Base-by-base conservation (phyloP, 371 early-diverging fungal species). In the Gilbertella persicaria region DNA sequence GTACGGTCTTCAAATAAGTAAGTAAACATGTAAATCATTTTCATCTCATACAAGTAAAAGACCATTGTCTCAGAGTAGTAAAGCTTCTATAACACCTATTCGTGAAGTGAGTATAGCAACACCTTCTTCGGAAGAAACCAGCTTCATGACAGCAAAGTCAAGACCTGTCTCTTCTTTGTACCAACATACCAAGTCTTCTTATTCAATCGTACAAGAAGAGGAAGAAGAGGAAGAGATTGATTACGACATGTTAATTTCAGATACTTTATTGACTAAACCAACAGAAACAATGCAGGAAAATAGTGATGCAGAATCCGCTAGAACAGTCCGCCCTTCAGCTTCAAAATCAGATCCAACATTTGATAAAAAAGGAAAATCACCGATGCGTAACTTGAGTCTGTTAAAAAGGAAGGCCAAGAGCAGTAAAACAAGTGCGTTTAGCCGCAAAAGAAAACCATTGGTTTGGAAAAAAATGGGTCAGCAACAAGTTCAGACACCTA, bases 401-500 rank as follows among this genome's bases (percentile, higher is more conserved):
- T 12, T 33, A 13, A 33, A 33, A 33, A 33, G n/a, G n/a, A n/a
- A 33, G 13, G 8, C 33, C 8, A 33, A 33, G 33, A 33, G 33
- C 13, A 33, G 33, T 33, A 8, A 33, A 33, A 8, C 13, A 10
- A 33, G 23, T 19, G 21, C 19, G 23, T 24, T 8, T 35, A 23
- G 7, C 25, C 25, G 16, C 25, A 47, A 19, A 14, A 44, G 38
- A 1, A 50, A 56, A 19, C 29, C 60, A 25, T 43, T 55, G 16
- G 39, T 53, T 13, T 65, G 70, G 70, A 59, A 44, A 21, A 64
- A 58, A 19, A 39, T 4, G 74, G 74, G 19, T 40, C 48, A 12
- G 45, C 65, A 9, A 6, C 20, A 19, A 0, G 23, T 51, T 6
- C 38, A 50, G 8, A 40, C 42, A 8, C 55, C 45, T 3, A 46